phyloP scores from a whole-genome alignment of 345 rosid genomes.

The Syzygium aromaticum region DNA sequence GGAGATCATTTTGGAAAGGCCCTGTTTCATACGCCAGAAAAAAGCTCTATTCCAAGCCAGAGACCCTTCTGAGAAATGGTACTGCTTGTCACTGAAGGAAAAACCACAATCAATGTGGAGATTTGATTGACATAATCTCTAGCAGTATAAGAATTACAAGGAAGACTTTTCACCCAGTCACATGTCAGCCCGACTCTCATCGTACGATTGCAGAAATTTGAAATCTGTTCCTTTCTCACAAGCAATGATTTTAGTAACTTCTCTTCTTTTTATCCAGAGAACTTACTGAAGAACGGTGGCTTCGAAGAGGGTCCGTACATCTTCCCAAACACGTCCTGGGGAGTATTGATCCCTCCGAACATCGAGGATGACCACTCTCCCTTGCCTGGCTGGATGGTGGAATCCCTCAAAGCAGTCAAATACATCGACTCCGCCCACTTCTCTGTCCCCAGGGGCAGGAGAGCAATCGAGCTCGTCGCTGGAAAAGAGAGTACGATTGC shows the following conservation, averaged over 20 bases:
- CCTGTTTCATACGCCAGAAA: neutral
- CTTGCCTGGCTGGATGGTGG: slow-evolving; percentile 43
- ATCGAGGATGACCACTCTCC: slow-evolving; percentile 48
- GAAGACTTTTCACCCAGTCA: neutral
- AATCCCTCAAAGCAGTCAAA: slow-evolving; percentile 51
- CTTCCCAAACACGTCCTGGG: slow-evolving; percentile 41
- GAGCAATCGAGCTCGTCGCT: slow-evolving; percentile 40
- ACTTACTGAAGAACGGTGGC: slow-evolving; percentile 34
- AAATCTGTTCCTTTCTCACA: neutral
- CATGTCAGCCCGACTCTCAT: neutral
- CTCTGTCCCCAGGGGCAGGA: slow-evolving; percentile 25
- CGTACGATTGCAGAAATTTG: neutral
- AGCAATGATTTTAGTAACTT: neutral
- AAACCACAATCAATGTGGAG: neutral
- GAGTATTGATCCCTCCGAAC: slow-evolving; percentile 40
- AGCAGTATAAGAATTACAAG: neutral
- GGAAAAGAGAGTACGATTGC: slow-evolving; percentile 51
- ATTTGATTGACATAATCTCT: neutral
- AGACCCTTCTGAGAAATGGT: neutral
- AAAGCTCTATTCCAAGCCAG: neutral
- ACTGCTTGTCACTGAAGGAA: neutral
- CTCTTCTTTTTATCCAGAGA: slow-evolving; percentile 9
- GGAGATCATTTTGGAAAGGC: neutral
- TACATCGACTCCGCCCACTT: slow-evolving; percentile 34
- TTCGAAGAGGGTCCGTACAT: slow-evolving; percentile 48